These are phyloP conservation scores for Eimeria sp. DNA, from an alignment of 169 alveolate species.

Conservation along the genomic window DNA sequence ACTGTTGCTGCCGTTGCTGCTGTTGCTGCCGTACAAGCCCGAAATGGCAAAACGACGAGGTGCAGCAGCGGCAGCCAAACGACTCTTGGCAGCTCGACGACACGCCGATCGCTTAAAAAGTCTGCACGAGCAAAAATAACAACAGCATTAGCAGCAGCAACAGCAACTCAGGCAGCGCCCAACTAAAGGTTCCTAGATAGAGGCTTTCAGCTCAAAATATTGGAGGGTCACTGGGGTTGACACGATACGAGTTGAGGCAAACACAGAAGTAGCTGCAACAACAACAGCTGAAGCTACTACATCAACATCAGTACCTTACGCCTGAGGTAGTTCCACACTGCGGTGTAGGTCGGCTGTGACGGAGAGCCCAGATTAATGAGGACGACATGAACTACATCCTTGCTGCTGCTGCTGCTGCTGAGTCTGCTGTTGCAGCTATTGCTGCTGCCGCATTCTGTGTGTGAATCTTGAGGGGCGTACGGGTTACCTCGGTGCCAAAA, in stretches of 20 bases:
- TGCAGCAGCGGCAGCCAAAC: slow-evolving; percentile 85
- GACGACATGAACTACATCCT: slow-evolving; percentile 44
- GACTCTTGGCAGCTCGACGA: slow-evolving; percentile 84
- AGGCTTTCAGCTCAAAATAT: too few species aligned
- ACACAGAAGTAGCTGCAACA: not conserved
- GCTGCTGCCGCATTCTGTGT: not conserved
- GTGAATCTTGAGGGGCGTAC: slow-evolving; percentile 6
- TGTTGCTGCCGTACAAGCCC: slow-evolving; percentile 82
- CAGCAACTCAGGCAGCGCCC: not conserved
- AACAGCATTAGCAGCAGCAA: not conserved
- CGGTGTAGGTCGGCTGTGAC: slow-evolving; percentile 44
- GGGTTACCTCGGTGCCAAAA: slow-evolving; percentile 21
- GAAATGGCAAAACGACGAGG: slow-evolving; percentile 83
- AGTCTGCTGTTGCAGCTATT: not conserved
- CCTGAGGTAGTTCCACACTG: slow-evolving; percentile 53
- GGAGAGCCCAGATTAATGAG: slow-evolving; percentile 77
- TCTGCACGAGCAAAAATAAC: slow-evolving; percentile 80
- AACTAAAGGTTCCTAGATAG: not conserved
- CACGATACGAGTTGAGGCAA: not conserved
- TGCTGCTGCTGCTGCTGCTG: slow-evolving; percentile 41
- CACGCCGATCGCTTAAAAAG: slow-evolving; percentile 86
- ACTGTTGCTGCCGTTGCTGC: not conserved
- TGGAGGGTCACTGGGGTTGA: not conserved
- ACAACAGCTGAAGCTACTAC: not conserved
- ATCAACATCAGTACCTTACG: slow-evolving; percentile 36